phyloP scores from a whole-genome alignment of 2,329 filamentous ascomycete species.

The Helminthosporium solani region DNA sequence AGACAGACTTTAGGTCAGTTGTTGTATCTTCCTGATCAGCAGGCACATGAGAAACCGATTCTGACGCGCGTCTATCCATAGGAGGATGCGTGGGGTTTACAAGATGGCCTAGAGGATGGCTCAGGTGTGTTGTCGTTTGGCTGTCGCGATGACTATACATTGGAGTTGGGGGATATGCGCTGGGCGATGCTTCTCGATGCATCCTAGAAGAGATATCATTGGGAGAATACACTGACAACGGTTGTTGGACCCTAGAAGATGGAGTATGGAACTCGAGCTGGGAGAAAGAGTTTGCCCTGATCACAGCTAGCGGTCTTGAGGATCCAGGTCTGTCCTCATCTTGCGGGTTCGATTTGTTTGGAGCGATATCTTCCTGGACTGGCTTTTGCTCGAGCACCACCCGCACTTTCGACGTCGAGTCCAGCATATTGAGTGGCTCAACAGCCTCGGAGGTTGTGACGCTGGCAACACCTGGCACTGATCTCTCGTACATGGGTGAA shows the following conservation, averaged over 20 bases:
- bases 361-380: neutral
- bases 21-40: slow-evolving; percentile 25
- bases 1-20: slow-evolving; percentile 37
- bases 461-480: neutral
- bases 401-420: slow-evolving; percentile 15
- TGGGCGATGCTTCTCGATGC: slow-evolving; percentile 18
- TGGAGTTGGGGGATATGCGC: slow-evolving; percentile 8
- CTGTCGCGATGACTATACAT: slow-evolving; percentile 28
- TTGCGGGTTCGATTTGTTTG: neutral
- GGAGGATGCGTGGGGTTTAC: neutral
- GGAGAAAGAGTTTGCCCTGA: slow-evolving; percentile 3
- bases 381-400: slow-evolving; percentile 7
- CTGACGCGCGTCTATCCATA: too few species aligned
- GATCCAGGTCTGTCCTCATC: slow-evolving; percentile 10
- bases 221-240: slow-evolving; percentile 29
- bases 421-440: slow-evolving; percentile 12
- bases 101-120: slow-evolving; percentile 12
- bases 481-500: slow-evolving; percentile 7
- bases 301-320: neutral
- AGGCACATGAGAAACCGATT: too few species aligned
- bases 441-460: neutral
- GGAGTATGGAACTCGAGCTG: slow-evolving; percentile 17
- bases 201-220: slow-evolving; percentile 19
- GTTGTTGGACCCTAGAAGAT: slow-evolving; percentile 12
- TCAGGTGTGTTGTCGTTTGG: slow-evolving; percentile 38